Evolutionary conservation across 805 yeast genomes (phyloP).

Genomic region (Blastobotrys muscicola): DNA sequence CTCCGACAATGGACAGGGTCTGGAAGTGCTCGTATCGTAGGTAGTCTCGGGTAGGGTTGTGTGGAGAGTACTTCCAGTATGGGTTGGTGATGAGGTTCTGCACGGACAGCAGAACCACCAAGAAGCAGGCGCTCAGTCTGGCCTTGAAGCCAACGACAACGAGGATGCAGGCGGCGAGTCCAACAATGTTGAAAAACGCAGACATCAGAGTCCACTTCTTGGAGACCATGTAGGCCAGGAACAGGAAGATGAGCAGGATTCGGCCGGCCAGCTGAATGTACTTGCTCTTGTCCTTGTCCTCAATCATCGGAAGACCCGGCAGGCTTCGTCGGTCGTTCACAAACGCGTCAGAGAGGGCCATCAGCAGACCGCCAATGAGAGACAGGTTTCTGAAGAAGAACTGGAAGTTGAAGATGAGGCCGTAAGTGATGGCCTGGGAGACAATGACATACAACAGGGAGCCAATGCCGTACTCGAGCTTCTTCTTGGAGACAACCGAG

Average conservation of each 20-base stretch:
- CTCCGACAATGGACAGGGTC: slow-evolving; percentile 90
- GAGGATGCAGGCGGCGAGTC: slow-evolving; percentile 59
- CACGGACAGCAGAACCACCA: slow-evolving; percentile 58
- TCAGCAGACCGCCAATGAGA: slow-evolving; percentile 83
- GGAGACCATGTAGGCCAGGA: slow-evolving; percentile 73
- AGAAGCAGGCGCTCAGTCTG: slow-evolving; percentile 64
- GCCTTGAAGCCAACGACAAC: slow-evolving; percentile 92
- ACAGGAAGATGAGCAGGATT: slow-evolving; percentile 71
- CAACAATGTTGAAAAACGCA: slow-evolving; percentile 55
- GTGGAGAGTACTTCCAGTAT: slow-evolving; percentile 71
- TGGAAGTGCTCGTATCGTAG: slow-evolving; percentile 90
- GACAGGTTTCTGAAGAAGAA: slow-evolving; percentile 82
- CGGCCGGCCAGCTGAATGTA: slow-evolving; percentile 84
- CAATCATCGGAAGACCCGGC: slow-evolving; percentile 70
- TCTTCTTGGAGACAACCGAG: slow-evolving; percentile 57
- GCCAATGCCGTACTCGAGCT: slow-evolving; percentile 60
- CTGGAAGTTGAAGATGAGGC: slow-evolving; percentile 68
- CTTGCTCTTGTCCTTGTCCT: slow-evolving; percentile 63
- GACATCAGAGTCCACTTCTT: slow-evolving; percentile 57
- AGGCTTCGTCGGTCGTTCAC: slow-evolving; percentile 64
- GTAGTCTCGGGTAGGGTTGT: slow-evolving; percentile 76
- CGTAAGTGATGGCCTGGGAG: slow-evolving; percentile 81
- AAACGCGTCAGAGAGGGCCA: slow-evolving; percentile 79
- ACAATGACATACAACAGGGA: slow-evolving; percentile 62
- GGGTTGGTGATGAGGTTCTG: slow-evolving; percentile 77